Evolutionary conservation across 805 yeast genomes (phyloP), one percentile per base, ranked within the genome.

Genomic region (Candida hungchunana): DNA sequence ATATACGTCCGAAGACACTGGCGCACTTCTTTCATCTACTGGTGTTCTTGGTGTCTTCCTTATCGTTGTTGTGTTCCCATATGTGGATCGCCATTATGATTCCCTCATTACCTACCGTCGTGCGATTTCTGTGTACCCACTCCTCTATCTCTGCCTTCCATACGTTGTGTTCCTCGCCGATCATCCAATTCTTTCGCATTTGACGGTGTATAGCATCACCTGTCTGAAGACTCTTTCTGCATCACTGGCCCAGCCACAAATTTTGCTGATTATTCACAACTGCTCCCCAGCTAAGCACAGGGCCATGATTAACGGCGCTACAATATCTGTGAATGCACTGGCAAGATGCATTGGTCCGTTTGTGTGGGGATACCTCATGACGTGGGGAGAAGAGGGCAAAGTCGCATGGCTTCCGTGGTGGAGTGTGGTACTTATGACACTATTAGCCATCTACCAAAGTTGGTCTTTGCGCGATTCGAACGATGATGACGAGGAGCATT

Each of bases 281-380:
- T 69, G 74, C 6, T 67, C 81, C 2, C 69, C 69, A 10, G 65
- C 75, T 16, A 62, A 69, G 42, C 71, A 76, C 43, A 63, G 81
- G 32, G 82, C 81, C 2, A 67, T 73, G 46, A 67, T 79, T 37
- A 79, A 79, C 50, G 79, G 80, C 11, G 65, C 75, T 13, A 64
- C 78, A 4, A 66, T 77, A 53, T 69, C 77, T 26, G 62, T 69
- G 25, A 57, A 71, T 14, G 69, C 84, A 1, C 54, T 71, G 23
- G 79, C 82, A 1, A 58, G 84, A 44, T 76, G 71, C 35, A 29
- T 70, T 1, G 83, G 77, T 4, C 85, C 84, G 0, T 51, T 76
- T 7, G 21, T 62, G 1, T 76, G 80, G 78, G 83, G 83, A 5
- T 59, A 44, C 36, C 31, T 66, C 19, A 63, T 66, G 66, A 51